phyloP scores from a whole-genome alignment of 768 basidiomycete genomes.

The Kwoniella europaea region DNA sequence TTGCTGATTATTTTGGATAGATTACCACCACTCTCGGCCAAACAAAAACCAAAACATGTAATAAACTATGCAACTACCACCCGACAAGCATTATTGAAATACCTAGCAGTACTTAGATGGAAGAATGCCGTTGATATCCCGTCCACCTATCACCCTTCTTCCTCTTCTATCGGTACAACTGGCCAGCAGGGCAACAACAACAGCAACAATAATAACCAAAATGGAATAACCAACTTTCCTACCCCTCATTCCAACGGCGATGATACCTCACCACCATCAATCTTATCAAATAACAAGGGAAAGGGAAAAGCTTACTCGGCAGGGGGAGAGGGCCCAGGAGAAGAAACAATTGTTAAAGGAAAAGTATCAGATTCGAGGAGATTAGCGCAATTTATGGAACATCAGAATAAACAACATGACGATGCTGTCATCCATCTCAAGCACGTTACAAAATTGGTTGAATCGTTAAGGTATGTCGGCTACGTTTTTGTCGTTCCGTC shows the following conservation, averaged over 20 bases:
- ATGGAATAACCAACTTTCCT: conserved; percentile 34
- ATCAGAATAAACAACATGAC: conserved; percentile 70
- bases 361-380: conserved; percentile 50
- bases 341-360: conserved; percentile 25
- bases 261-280: conserved; percentile 36
- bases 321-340: background rate
- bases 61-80: conserved; percentile 48
- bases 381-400: conserved; percentile 43
- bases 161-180: conserved; percentile 2
- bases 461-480: conserved; percentile 71
- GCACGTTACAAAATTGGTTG: conserved; percentile 71
- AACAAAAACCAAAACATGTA: conserved; percentile 42
- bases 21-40: conserved; percentile 34
- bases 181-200: background rate
- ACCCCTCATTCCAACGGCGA: conserved; percentile 47
- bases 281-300: conserved; percentile 16
- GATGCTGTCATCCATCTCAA: conserved; percentile 68
- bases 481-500: background rate
- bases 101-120: conserved; percentile 51
- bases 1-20: conserved; percentile 17
- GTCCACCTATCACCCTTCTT: background rate
- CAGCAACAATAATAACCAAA: conserved; percentile 2
- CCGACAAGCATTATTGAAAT: conserved; percentile 48
- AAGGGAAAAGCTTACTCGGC: conserved; percentile 39
- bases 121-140: conserved; percentile 44